A percentile compares a stretch with the other conserved stretches of the same genome.
Evolutionary conservation across 2,329 filamentous ascomycete genomes (phyloP).

Genomic region (Epichloe amarillans): DNA sequence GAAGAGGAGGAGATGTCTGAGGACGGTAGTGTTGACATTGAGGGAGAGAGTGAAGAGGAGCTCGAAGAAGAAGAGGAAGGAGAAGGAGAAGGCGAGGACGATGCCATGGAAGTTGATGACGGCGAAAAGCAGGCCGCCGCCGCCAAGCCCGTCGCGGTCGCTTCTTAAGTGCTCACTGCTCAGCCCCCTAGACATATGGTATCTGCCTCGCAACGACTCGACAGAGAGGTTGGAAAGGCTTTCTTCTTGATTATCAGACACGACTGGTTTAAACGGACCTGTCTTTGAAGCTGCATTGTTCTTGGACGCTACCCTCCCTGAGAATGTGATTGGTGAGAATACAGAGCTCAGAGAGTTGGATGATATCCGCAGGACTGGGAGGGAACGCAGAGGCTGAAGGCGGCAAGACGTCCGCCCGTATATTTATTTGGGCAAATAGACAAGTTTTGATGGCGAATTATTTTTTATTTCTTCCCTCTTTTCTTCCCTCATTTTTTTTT

Average conservation of each 20-base stretch:
- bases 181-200: background rate
- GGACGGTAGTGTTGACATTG: conserved; percentile 65
- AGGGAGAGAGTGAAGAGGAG: conserved; percentile 61
- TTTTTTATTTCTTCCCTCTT: background rate
- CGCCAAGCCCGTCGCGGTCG: conserved; percentile 22
- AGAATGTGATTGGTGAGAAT: background rate
- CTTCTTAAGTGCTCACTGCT: conserved; percentile 14
- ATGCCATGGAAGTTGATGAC: conserved; percentile 38
- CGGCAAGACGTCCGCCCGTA: background rate
- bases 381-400: background rate
- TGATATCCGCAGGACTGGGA: background rate
- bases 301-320: background rate
- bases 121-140: conserved; percentile 21
- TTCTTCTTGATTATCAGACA: background rate
- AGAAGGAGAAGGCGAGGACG: conserved; percentile 25
- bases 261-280: background rate
- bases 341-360: background rate
- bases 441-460: background rate
- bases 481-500: background rate
- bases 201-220: background rate
- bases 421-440: background rate
- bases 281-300: background rate
- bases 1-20: conserved; percentile 59
- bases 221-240: background rate
- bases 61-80: conserved; percentile 50